Evolutionary conservation across 768 basidiomycete species (phyloP).

Genomic region (Lactifluus rugatus): DNA sequence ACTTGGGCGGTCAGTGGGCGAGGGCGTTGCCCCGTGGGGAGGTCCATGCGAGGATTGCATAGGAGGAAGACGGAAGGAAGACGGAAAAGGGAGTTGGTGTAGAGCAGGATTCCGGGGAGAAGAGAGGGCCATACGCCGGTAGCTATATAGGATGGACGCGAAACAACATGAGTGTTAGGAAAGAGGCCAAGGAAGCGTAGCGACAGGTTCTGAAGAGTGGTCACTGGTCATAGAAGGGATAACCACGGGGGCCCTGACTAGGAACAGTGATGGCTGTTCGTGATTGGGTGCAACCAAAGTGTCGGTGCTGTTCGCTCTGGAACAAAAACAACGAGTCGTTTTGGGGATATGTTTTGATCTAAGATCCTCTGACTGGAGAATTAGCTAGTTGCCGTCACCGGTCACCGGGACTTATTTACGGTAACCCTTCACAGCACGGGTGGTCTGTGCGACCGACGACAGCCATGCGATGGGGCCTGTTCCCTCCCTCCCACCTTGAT

Average conservation of each 20-base stretch:
- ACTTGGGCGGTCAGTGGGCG: conserved; percentile 5
- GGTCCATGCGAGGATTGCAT: conserved; percentile 14
- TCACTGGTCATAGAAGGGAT: too few relatives aligned
- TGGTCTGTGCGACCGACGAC: background rate
- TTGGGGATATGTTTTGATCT: conserved; percentile 1
- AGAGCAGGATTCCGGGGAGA: conserved; percentile 2
- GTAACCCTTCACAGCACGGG: conserved; percentile 1
- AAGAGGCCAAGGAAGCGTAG: background rate
- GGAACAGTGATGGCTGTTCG: too few relatives aligned
- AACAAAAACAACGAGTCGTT: background rate
- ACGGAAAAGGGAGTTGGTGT: background rate
- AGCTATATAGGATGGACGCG: conserved; percentile 1
- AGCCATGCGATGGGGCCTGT: background rate
- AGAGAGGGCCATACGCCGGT: conserved; percentile 3
- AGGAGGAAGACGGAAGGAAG: background rate
- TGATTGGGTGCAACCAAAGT: too few relatives aligned
- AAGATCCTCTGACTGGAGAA: background rate
- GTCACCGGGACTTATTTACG: background rate
- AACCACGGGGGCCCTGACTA: too few relatives aligned
- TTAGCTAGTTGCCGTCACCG: conserved; percentile 12
- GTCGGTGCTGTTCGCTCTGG: background rate
- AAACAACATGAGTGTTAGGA: background rate
- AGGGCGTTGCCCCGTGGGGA: conserved; percentile 6
- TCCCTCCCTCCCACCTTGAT: background rate
- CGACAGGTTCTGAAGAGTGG: background rate